Percentiles rank a stretch among this genome's conserved stretches.
phyloP scores from a whole-genome alignment of 192 early-diverging fungal species.

The Chytriomyces confervae region DNA sequence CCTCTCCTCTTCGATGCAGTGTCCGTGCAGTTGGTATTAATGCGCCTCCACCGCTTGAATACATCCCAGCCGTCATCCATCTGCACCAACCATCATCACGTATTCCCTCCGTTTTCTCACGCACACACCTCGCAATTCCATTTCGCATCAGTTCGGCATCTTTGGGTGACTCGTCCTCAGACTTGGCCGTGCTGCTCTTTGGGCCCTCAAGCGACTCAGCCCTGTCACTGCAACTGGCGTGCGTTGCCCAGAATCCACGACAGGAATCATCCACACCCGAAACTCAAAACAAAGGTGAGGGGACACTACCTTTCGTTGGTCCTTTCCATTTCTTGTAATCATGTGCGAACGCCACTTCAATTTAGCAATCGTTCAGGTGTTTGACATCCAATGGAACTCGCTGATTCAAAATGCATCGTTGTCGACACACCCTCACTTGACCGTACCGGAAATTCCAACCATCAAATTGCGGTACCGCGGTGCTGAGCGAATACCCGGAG shows the following conservation, averaged over 20 bases:
- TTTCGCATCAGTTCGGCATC: not conserved
- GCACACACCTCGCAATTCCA: slow-evolving; percentile 5
- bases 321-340: not conserved
- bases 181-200: not conserved
- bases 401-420: too few species aligned
- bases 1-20: not conserved
- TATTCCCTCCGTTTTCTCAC: not conserved
- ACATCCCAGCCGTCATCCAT: slow-evolving; percentile 1
- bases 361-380: slow-evolving; percentile 13
- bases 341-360: too few species aligned
- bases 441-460: not conserved
- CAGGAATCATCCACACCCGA: too few species aligned
- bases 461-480: not conserved
- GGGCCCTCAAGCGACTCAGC: not conserved
- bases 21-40: not conserved
- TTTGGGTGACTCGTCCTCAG: not conserved
- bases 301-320: too few species aligned
- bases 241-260: slow-evolving; percentile 6
- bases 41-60: too few species aligned
- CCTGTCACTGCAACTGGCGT: not conserved
- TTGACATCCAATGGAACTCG: not conserved
- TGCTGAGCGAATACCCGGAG: slow-evolving; percentile 7
- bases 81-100: slow-evolving; percentile 11
- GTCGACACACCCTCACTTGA: not conserved
- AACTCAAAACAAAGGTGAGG: too few species aligned